Evolutionary conservation across 2,329 filamentous ascomycete species (phyloP).

Genomic region (Fusarium sp.): DNA sequence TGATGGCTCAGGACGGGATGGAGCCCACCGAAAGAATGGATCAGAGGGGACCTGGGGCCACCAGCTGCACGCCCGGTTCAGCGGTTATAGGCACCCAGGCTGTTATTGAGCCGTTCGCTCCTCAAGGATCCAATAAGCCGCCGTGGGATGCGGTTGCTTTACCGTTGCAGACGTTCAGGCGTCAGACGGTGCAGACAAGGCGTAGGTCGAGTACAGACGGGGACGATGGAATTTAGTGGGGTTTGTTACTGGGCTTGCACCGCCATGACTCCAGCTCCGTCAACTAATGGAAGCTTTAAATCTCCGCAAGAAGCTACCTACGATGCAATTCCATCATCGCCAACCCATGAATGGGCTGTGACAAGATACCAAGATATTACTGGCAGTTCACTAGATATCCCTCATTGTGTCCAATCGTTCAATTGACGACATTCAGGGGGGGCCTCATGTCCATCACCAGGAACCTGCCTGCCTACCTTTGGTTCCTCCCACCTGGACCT

Average conservation of each 20-base stretch:
- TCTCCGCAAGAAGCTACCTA: neutral
- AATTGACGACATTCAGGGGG: neutral
- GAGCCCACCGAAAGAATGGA: conserved; percentile 6
- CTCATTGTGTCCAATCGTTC: neutral
- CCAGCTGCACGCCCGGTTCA: neutral
- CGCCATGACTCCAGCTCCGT: neutral
- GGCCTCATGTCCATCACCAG: neutral
- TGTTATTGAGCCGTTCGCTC: neutral
- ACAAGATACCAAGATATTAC: neutral
- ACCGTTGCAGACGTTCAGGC: neutral
- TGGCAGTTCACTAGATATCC: neutral
- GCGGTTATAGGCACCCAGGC: neutral
- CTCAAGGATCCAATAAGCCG: neutral
- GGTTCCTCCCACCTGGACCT: neutral
- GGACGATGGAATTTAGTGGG: neutral
- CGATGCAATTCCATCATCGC: neutral
- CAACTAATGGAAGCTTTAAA: conserved; percentile 1
- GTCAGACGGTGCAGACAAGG: neutral
- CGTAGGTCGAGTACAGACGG: too few relatives aligned
- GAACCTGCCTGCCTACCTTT: neutral
- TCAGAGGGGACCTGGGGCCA: neutral
- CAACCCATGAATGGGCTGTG: neutral
- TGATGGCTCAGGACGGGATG: conserved; percentile 10
- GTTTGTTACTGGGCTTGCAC: neutral
- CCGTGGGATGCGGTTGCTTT: neutral